Evolutionary conservation across 176 grass and related monocot species (phyloP), one percentile per base, ranked within the genome.

Genomic region (Pharus latifolius): DNA sequence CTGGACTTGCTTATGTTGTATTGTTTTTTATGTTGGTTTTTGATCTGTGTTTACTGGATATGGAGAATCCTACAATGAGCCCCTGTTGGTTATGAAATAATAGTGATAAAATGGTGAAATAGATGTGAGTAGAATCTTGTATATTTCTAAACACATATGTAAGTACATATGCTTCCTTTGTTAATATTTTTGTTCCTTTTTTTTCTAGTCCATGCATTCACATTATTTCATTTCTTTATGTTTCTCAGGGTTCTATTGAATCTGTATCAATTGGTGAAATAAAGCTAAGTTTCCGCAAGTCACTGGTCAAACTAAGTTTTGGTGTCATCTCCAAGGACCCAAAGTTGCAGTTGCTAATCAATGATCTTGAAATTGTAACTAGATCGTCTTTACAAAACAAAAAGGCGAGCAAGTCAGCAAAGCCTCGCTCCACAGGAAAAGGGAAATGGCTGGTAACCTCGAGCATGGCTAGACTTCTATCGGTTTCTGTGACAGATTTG

Each of bases 241-340:
- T 5, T 4, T 80, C 63, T 45, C 83, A 98, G 95, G 95, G 95
- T 76, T 84, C 87, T 59, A 41, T 99, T 69, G 87, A 99, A 85
- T 88, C 90, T 27, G 49, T 94, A 77, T 88, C 95, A 48, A 71
- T 99, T 60, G 95, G 90, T 64, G 95, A 99, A 87, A 99, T 99
- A 49, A 99, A 99, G 81, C 73, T 94, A 51, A 99, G 95, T 68
- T 91, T 99, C 31, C 95, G 95, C 78, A 99, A 91, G 82, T 99
- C 95, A 56, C 58, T 99, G 34, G 90, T 99, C 45, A 99, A 94
- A 78, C 68, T 99, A 78, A 88, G 90, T 46, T 89, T 91, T 14
- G 77, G 95, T 67, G 72, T 99, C 67, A 93, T 99, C 66, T 99
- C 95, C n/a, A 99, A 87, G 83, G 90, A 99, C 52, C 95, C 95